Base-by-base conservation (phyloP, 83 land plant species). In the Larix sibirica region DNA sequence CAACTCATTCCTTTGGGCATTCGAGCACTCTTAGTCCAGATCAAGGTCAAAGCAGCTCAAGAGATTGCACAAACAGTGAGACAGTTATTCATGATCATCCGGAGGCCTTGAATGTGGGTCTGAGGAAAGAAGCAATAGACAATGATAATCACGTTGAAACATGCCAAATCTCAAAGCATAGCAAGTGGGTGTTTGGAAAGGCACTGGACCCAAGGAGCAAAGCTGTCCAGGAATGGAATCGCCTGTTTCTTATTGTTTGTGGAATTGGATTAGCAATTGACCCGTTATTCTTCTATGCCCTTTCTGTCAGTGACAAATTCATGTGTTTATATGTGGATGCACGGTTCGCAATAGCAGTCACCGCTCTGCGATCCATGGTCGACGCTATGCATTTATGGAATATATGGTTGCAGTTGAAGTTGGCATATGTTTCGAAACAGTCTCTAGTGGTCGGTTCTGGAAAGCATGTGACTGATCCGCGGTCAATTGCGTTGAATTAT, bases 201-300 rank as follows among this genome's bases (percentile, higher is more conserved):
- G 86, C 87, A 18, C 31, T 90, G 82, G 96, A 94, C 77, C 96
- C 95, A 3, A 81, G 90, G 44, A 84, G 88, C 65, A 81, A 56
- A 79, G 85, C 90, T 86, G 80, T 94, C 10, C 88, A 86, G 71
- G 90, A 89, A 74, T 94, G 95, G 92, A 96, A 96, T 88, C 79
- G 94, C 65, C 83, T 86, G 6, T 92, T 94, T 84, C 94, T 96
- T 36, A 81, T 96, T 2, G 90, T 91, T 0, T 83, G 97, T 69
- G 92, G 89, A 8, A 65, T 90, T 4, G 94, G 97, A 6, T 86
- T 91, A 10, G 91, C 92, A 20, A 86, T 96, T 6, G 98, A 96
- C 77, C 98, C 98, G 0, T 88, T 96, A 83, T 96, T 96, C 90
- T 88, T 96, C 85, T 96, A 93, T 80, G 78, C 93, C 38, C 90